phyloP scores from a whole-genome alignment of 441 rosid species.

The Populus hybrid region DNA sequence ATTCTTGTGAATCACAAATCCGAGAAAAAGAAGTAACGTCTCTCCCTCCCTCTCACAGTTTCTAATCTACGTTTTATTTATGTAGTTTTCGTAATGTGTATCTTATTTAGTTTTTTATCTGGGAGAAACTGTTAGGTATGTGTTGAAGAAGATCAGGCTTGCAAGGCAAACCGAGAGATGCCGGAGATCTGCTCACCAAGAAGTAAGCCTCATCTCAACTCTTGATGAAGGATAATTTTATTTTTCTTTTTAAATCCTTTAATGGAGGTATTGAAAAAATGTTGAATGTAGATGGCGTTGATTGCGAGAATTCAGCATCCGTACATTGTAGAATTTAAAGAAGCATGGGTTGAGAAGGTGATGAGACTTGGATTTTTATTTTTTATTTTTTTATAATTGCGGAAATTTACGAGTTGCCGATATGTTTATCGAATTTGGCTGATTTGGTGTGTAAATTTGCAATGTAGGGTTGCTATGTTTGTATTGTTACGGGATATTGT shows the following conservation, averaged over 20 bases:
- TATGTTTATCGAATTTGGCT: conserved; percentile 17
- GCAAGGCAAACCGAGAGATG: conserved; percentile 95
- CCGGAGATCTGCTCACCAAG: conserved; percentile 96
- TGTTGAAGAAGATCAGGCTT: conserved; percentile 93
- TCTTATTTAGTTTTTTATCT: not conserved
- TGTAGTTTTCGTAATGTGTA: not conserved
- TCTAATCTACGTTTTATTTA: not conserved
- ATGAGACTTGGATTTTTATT: not conserved
- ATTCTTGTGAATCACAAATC: conserved; percentile 85
- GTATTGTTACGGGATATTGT: conserved; percentile 97
- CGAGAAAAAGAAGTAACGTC: conserved; percentile 78
- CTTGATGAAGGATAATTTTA: not conserved
- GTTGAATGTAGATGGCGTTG: conserved; percentile 67
- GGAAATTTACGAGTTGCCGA: not conserved
- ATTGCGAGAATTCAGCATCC: conserved; percentile 89
- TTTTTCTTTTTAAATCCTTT: not conserved
- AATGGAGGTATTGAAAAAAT: not conserved
- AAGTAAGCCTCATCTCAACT: conserved; percentile 39
- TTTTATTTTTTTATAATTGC: not conserved
- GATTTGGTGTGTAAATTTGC: not conserved
- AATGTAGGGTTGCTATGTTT: conserved; percentile 93
- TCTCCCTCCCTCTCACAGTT: not conserved
- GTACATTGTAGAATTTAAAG: conserved; percentile 87
- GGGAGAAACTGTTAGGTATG: conserved; percentile 49
- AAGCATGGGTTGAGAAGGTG: conserved; percentile 99